Percentiles rank a stretch among this genome's conserved stretches.
Conservation (phyloP, 805 yeast genomes). For the Candida krabiensis region DNA sequence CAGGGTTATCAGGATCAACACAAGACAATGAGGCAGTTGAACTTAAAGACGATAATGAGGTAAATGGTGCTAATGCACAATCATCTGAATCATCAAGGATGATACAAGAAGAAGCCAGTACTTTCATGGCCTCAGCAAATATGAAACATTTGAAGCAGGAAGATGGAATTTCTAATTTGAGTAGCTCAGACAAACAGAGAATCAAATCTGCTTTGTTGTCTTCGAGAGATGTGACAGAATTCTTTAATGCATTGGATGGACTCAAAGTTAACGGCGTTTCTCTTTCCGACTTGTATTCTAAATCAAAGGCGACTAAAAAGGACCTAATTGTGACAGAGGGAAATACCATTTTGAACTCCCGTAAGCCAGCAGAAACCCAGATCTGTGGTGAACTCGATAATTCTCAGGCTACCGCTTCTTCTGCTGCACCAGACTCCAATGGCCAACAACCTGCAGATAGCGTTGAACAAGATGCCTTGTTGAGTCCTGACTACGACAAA, state of each 20-base stretch:
- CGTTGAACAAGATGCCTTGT: background rate
- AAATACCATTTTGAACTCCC: conserved; percentile 16
- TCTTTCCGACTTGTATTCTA: conserved; percentile 32
- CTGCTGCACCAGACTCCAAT: too few species aligned
- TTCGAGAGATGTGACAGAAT: conserved; percentile 37
- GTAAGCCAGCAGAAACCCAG: background rate
- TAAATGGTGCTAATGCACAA: conserved; percentile 2
- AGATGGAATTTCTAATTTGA: conserved; percentile 1
- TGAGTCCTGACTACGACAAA: background rate
- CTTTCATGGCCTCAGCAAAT: conserved; percentile 14
- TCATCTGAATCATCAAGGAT: conserved; percentile 15
- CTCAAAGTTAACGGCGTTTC: conserved; percentile 42
- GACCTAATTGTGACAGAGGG: conserved; percentile 7
- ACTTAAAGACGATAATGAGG: conserved; percentile 11
- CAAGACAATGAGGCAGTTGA: conserved; percentile 17
- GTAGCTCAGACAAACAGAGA: conserved; percentile 35
- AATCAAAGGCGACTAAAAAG: background rate
- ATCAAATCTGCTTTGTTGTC: conserved; percentile 32
- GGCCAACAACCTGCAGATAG: conserved; percentile 4
- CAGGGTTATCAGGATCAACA: conserved; percentile 5
- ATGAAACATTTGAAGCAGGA: conserved; percentile 6
- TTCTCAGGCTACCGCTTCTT: too few species aligned
- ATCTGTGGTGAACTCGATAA: too few species aligned
- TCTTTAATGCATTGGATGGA: conserved; percentile 39
- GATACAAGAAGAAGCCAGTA: conserved; percentile 22